Evolutionary conservation across 306 rosid genomes (phyloP).

Genomic region (Dicorynia guianensis): DNA sequence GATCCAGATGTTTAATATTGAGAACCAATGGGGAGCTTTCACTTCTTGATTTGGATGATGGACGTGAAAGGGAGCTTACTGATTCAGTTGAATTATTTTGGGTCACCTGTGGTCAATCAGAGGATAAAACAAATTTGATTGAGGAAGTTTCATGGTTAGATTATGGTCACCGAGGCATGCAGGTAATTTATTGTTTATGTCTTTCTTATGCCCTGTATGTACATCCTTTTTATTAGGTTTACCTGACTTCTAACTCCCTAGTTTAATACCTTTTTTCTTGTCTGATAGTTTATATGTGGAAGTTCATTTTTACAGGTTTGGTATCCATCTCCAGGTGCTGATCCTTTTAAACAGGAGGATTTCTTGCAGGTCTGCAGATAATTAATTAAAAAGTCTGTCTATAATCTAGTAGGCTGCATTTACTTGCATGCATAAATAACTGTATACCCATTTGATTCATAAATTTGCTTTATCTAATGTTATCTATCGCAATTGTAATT

Average conservation of each 20-base stretch:
- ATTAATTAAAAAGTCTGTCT: slow-evolving; percentile 34
- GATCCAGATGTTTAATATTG: slow-evolving; percentile 88
- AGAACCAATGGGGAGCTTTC: slow-evolving; percentile 96
- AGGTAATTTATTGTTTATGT: slow-evolving; percentile 68
- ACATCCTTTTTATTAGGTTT: slow-evolving; percentile 40
- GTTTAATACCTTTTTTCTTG: slow-evolving; percentile 40
- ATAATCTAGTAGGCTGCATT: slow-evolving; percentile 29
- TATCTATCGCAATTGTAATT: slow-evolving; percentile 25
- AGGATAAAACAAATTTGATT: slow-evolving; percentile 89
- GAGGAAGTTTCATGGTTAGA: slow-evolving; percentile 99
- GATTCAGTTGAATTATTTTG: slow-evolving; percentile 96
- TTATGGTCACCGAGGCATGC: slow-evolving; percentile 98
- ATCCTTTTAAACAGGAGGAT: slow-evolving; percentile 95
- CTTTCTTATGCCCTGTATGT: slow-evolving; percentile 35
- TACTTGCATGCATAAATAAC: slow-evolving; percentile 3
- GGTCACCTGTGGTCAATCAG: slow-evolving; percentile 98
- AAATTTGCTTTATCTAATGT: slow-evolving; percentile 22
- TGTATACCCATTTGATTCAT: slow-evolving; percentile 27
- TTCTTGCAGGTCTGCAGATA: slow-evolving; percentile 83
- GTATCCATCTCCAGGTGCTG: slow-evolving; percentile 94
- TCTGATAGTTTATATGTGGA: slow-evolving; percentile 67
- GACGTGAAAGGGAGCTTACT: slow-evolving; percentile 90
- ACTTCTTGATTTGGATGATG: slow-evolving; percentile 97
- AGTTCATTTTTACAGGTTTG: slow-evolving; percentile 91
- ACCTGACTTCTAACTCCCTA: slow-evolving; percentile 30